Base-by-base conservation (phyloP, 1,139 yeast genomes). In the Wickerhamomyces sp. region DNA sequence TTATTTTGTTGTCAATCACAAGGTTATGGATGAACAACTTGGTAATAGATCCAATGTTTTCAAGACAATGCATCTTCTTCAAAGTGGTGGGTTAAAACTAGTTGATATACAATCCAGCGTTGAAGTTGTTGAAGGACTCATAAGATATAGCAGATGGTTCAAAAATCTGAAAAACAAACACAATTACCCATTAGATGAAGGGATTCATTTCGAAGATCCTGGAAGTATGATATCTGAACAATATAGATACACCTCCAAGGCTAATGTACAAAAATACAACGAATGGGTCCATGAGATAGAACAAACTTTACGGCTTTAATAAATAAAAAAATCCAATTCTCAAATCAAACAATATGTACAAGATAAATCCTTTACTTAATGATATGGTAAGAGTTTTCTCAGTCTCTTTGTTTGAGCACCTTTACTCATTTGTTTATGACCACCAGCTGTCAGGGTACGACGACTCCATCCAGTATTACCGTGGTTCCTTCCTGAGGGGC, bases 381-480 rank as follows among this genome's bases (percentile, higher is more conserved):
- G 61, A 43, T 64, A 65, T 27, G 73, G 73, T 26, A 68, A 46
- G 22, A 68, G 51, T 46, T 66, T 76, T 51, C 68, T 72, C 48
- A 83, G 60, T 59, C 79, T 82, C 36, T 58, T 60, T 7, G 59
- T 47, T 43, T 64, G 73, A 8, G 71, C 58, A 29, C 61, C 58
- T 29, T 72, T 72, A 4, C 89, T 87, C 35, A 68, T 60, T 4
- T 76, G 77, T 40, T 78, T 80, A 5, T 83, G 81, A 40, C 83
- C 80, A 56, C 85, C 71, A 44, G 74, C 80, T 31, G 75, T 71
- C 51, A 88, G 65, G 7, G 81, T 70, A 41, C 79, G 72, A 34
- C 77, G 65, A 36, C 90, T 76, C 81, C 94, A 89, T 20, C 95
- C 92, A 4, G 90, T 88, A 55, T 88, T 89, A 36, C 97, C 97